Evolutionary conservation across 1,284 basidiomycete species (phyloP), one percentile per base, ranked within the genome.

Genomic region (Cryptococcus sp.): DNA sequence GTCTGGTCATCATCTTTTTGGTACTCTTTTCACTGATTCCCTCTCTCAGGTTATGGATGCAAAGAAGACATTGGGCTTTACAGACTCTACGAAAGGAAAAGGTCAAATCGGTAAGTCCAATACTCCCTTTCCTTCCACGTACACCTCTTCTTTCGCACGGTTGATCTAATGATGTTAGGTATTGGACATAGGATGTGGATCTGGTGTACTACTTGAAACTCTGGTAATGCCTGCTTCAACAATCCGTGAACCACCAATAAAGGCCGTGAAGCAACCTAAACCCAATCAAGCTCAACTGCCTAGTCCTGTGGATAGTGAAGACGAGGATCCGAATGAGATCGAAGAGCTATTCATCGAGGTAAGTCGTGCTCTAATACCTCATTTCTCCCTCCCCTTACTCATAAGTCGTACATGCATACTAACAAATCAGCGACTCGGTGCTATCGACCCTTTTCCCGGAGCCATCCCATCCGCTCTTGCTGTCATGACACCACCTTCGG

Each of bases 121-220:
- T 56, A 32, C 10, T 43, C 47, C 48, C 51, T 51, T 36, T 32
- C 34, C 33, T 46, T 49, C 46, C 51, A 7, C 33, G 45, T 11
- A 38, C 50, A 11, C 42, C 51, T 33, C 30, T 43, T 10, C 31
- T 36, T 15, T 34, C 32, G 11, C 44, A 48, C 44, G 46, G 44
- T 4, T n/a, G 52, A 15, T 23, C 35, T 42, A 3, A 15, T n/a
- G 34, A 51, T 44, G 7, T 5, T 45, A 73, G 64, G 71, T 75
- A 15, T 62, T 77, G 46, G 76, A 77, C 52, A 65, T 77, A n/a
- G 76, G 76, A 8, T 76, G 74, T 56, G 76, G 76, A 4, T 57
- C 70, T 14, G 73, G 73, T 7, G 67, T 68, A 4, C 62, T 77
- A 35, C 67, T 77, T 41, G 67, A 74, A 51, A 70, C 72, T 1